Conservation (phyloP, 148 eudicot genomes). For the Fagopyrum esculentum region DNA sequence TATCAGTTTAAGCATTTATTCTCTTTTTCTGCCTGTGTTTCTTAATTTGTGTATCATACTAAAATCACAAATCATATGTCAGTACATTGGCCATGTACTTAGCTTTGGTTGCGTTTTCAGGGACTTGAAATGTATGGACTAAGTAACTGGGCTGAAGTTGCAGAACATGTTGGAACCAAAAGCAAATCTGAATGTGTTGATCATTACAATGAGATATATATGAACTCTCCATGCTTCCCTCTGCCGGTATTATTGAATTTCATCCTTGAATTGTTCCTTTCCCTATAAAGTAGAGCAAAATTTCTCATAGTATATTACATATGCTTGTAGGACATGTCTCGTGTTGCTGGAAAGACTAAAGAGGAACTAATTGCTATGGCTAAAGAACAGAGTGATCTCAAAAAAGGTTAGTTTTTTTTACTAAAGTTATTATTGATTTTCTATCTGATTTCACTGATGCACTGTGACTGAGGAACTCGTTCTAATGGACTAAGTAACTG, state of each 20-base stretch:
- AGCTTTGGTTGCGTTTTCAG: constrained; percentile 21
- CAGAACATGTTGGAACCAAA: constrained; percentile 97
- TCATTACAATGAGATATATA: constrained; percentile 65
- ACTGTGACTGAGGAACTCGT: background rate
- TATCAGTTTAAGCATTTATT: background rate
- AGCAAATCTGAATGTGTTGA: constrained; percentile 74
- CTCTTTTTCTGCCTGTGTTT: background rate
- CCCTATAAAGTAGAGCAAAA: background rate
- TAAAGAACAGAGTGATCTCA: constrained; percentile 55
- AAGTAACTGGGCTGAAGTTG: constrained; percentile 88
- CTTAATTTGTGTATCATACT: background rate
- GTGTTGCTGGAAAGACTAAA: constrained; percentile 85
- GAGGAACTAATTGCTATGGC: constrained; percentile 98
- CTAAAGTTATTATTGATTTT: background rate
- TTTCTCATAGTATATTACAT: constrained; percentile 6
- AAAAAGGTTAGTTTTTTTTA: constrained; percentile 46
- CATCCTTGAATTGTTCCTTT: background rate
- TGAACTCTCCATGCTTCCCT: constrained; percentile 97
- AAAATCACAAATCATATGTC: background rate
- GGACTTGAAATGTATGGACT: constrained; percentile 93
- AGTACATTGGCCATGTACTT: constrained; percentile 1
- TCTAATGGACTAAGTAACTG: no score
- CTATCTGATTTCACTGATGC: background rate
- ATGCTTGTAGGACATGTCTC: constrained; percentile 74
- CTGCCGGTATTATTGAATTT: constrained; percentile 69